A percentile compares a stretch with the other conserved stretches of the same genome.
Evolutionary conservation across 1,284 basidiomycete genomes (phyloP).

Genomic region (Apiotrichum laibachii): DNA sequence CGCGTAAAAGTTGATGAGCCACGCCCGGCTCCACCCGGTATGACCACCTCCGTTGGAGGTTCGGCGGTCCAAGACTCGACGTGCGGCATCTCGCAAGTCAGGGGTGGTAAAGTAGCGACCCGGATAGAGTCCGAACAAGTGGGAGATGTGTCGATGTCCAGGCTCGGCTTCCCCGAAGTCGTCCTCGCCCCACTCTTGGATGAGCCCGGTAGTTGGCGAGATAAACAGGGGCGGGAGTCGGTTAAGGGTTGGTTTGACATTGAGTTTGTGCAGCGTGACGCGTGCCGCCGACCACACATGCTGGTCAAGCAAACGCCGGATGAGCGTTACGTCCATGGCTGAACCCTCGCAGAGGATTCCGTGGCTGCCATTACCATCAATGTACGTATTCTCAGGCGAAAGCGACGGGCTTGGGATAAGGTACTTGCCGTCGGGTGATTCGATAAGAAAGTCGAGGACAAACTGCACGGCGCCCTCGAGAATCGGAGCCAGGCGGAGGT

Average conservation of each 20-base stretch:
- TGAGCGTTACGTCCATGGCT: constrained; percentile 14
- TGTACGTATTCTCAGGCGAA: constrained; percentile 16
- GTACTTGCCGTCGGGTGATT: background rate
- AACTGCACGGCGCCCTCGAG: constrained; percentile 4
- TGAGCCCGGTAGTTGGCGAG: background rate
- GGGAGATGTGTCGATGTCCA: constrained; percentile 13
- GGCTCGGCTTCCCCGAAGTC: constrained; percentile 8
- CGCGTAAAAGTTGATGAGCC: constrained; percentile 12
- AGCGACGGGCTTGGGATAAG: constrained; percentile 11
- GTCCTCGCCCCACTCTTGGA: constrained; percentile 14
- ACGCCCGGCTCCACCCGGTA: constrained; percentile 14
- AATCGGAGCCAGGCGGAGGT: background rate
- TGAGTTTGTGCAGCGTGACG: background rate
- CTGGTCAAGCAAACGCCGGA: background rate
- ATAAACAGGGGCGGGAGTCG: background rate
- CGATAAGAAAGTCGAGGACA: background rate
- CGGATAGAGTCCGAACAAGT: constrained; percentile 15
- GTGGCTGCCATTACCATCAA: background rate
- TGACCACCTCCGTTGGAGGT: constrained; percentile 1
- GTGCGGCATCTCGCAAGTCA: background rate
- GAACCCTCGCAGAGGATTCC: constrained; percentile 14
- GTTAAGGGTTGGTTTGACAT: background rate
- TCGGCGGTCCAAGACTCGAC: background rate
- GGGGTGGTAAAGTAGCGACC: constrained; percentile 1
- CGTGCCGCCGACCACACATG: background rate